Base-by-base conservation (phyloP, 176 grass and related monocot species). In the Paspalum vaginatum region DNA sequence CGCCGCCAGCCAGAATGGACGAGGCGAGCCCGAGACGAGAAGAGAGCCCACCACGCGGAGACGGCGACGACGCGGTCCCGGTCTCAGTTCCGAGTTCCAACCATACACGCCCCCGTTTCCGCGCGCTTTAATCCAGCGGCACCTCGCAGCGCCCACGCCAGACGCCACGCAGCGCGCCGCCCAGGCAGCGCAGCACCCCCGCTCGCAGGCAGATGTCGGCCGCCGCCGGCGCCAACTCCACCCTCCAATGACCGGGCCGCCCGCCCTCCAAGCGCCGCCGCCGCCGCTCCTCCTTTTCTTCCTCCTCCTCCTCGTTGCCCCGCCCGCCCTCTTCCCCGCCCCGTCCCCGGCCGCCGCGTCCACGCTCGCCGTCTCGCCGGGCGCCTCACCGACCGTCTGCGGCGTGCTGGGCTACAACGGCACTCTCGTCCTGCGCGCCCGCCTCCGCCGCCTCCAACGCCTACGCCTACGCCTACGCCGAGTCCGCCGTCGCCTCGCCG, bases 311-410 rank as follows among this genome's bases (percentile, higher is more conserved):
- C 14, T 82, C 42, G 16, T 65, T 63, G 20, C 82, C 55, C 43
- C 79, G 15, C 32, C 32, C 53, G 3, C 4, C 7, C 42, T 43
- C 42, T 42, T 42, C 43, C 75, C 79, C 63, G 15, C 79, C 10
- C 7, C 70, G 9, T 62, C 76, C 15, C 3, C 82, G 11, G 79
- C 86, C 39, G 59, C 84, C 15, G 79, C 90, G 1, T 74, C 86
- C 56, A 95, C 96, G 76, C 70, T 99, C 61, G 86, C 96, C 79
- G 56, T 99, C 74, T 76, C 81, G 26, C 22, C 81, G 26, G 41
- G 20, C 37, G 1, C 27, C 58, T 20, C 24, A 2, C 21, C 83
- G 14, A 81, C 68, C 39, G 90, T 91, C 50, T 98, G 96, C 70
- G 92, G 86, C 71, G 55, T 95, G 52, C 70, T 55, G 2, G 49